Percentiles rank a stretch among this genome's conserved stretches.
Conservation (phyloP, 345 rosid species). For the Brassica incana region DNA sequence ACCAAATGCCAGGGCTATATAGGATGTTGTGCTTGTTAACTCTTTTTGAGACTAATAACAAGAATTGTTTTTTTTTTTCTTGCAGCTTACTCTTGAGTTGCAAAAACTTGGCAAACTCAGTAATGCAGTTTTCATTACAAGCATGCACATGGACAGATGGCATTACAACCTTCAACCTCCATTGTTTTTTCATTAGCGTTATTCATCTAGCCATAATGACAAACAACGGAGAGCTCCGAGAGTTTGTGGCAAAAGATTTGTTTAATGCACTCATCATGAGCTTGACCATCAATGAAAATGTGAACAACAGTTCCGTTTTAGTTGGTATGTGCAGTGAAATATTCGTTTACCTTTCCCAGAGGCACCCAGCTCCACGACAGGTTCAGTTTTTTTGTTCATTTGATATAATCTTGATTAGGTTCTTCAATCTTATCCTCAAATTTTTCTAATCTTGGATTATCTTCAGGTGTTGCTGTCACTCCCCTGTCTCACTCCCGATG, state of each 20-base stretch:
- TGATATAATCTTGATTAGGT: background rate
- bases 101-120: background rate
- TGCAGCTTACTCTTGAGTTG: background rate
- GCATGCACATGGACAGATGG: background rate
- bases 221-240: background rate
- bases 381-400: background rate
- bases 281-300: background rate
- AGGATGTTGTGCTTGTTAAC: background rate
- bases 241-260: background rate
- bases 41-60: background rate
- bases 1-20: no score
- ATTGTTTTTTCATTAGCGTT: background rate
- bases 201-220: background rate
- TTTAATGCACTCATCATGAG: background rate
- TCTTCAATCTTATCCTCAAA: background rate
- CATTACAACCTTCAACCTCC: background rate
- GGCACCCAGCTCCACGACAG: background rate
- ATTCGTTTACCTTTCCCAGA: background rate
- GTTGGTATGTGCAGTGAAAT: background rate
- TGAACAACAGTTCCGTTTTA: background rate
- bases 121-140: background rate
- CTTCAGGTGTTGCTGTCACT: background rate
- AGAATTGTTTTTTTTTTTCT: background rate
- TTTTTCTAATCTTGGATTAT: background rate
- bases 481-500: background rate